These are phyloP conservation scores for Cyberlindnera meyerae DNA, from an alignment of 805 yeast genomes.

Conservation along the genomic window DNA sequence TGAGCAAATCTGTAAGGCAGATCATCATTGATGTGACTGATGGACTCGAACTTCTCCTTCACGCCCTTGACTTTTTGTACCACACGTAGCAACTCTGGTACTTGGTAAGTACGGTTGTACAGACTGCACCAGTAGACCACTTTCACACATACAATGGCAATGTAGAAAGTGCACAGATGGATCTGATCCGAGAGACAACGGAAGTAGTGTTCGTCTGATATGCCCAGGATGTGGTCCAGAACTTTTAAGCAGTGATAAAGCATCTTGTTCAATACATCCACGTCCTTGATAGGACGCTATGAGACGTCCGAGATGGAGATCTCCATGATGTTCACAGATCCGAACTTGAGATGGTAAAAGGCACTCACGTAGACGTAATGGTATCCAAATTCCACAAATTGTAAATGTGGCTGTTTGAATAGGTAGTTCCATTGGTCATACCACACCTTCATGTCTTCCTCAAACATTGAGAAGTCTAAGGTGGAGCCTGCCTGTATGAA, in stretches of 20 bases:
- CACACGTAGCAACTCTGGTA: conserved; percentile 17
- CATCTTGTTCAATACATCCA: conserved; percentile 22
- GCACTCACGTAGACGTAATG: conserved; percentile 56
- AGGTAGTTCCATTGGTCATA: conserved; percentile 63
- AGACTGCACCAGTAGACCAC: conserved; percentile 22
- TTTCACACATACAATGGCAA: conserved; percentile 21
- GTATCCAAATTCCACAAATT: conserved; percentile 68
- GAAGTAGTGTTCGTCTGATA: conserved; percentile 45
- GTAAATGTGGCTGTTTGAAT: conserved; percentile 65
- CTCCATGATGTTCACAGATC: conserved; percentile 11
- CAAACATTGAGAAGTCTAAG: conserved; percentile 31
- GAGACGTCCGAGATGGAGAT: conserved; percentile 11
- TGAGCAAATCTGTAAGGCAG: conserved; percentile 18
- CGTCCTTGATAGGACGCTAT: conserved; percentile 17
- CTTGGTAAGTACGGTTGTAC: conserved; percentile 18
- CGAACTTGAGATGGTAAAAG: conserved; percentile 34
- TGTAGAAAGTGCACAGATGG: conserved; percentile 36
- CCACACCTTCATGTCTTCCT: conserved; percentile 55
- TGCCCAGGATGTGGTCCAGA: conserved; percentile 25
- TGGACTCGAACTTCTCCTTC: conserved; percentile 13
- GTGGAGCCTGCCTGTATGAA: conserved; percentile 41
- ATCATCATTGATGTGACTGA: conserved; percentile 18
- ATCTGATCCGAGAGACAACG: conserved; percentile 69
- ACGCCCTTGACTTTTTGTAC: conserved; percentile 18
- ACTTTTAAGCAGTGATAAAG: conserved; percentile 23